Percentiles rank a stretch among this genome's conserved stretches.
Conservation (phyloP, 1,284 basidiomycete genomes). For the Cutaneotrichosporon dermatis region DNA sequence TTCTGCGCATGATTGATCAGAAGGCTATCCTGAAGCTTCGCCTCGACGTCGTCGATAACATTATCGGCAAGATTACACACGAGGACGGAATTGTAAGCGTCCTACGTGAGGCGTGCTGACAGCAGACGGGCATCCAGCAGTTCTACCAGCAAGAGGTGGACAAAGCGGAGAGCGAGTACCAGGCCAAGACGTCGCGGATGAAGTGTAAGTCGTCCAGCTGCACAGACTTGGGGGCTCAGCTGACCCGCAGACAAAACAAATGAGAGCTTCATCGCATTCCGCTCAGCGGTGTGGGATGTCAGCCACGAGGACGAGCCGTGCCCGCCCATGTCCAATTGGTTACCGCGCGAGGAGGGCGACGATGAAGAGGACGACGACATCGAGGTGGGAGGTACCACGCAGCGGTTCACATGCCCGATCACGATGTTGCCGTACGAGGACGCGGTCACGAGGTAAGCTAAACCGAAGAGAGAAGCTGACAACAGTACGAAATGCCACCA, state of each 20-base stretch:
- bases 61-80: slow-evolving; percentile 57
- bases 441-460: slow-evolving; percentile 56
- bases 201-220: slow-evolving; percentile 10
- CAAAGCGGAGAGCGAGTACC: slow-evolving; percentile 20
- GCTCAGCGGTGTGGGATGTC: slow-evolving; percentile 63
- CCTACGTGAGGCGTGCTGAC: too few species aligned
- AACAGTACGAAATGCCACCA: slow-evolving; percentile 33
- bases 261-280: slow-evolving; percentile 62
- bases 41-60: slow-evolving; percentile 53
- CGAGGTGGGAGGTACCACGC: slow-evolving; percentile 72
- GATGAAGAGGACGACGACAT: slow-evolving; percentile 74
- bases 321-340: slow-evolving; percentile 69
- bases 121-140: background rate
- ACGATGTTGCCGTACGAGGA: slow-evolving; percentile 61
- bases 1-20: slow-evolving; percentile 6
- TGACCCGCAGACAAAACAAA: slow-evolving; percentile 49
- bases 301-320: slow-evolving; percentile 60
- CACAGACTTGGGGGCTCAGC: too few species aligned
- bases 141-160: slow-evolving; percentile 16
- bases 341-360: slow-evolving; percentile 65
- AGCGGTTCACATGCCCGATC: slow-evolving; percentile 74
- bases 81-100: slow-evolving; percentile 57
- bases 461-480: slow-evolving; percentile 47
- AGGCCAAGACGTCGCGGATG: slow-evolving; percentile 21
- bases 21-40: slow-evolving; percentile 19